These are phyloP conservation scores for Drosera capensis DNA, from an alignment of 148 eudicot genomes.

Conservation along the genomic window DNA sequence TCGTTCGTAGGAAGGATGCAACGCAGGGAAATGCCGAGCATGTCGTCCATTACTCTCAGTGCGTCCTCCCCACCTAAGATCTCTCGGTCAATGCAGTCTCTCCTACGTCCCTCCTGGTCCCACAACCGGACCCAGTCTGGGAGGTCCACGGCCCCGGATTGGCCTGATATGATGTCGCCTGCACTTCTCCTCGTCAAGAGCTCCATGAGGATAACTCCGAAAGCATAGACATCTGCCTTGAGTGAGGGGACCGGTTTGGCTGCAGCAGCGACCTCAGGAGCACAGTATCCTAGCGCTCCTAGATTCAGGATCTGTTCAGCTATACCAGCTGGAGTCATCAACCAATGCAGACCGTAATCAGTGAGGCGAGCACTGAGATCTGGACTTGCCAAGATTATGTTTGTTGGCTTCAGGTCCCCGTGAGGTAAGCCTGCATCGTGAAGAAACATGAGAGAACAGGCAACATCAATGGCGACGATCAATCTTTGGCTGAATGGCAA, in stretches of 20 bases:
- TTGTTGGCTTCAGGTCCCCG: slow-evolving; percentile 87
- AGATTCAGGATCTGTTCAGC: slow-evolving; percentile 82
- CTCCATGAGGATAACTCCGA: slow-evolving; percentile 90
- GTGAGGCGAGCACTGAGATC: slow-evolving; percentile 39
- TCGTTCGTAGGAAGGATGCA: slow-evolving; percentile 87
- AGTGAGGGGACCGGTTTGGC: slow-evolving; percentile 49
- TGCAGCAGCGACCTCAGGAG: slow-evolving; percentile 70
- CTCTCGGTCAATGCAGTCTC: slow-evolving; percentile 80
- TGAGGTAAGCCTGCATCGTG: slow-evolving; percentile 74
- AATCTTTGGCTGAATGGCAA: slow-evolving; percentile 72
- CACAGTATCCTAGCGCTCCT: slow-evolving; percentile 86
- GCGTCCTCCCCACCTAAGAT: slow-evolving; percentile 61
- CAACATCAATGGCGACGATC: slow-evolving; percentile 60
- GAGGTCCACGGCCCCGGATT: slow-evolving; percentile 86
- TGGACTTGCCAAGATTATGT: slow-evolving; percentile 40
- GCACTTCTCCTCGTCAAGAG: slow-evolving; percentile 85
- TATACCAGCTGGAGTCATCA: slow-evolving; percentile 79
- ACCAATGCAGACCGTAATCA: slow-evolving; percentile 75
- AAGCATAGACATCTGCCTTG: slow-evolving; percentile 81
- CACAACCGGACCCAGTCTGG: slow-evolving; percentile 93
- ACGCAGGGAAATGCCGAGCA: slow-evolving; percentile 67
- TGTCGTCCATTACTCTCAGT: slow-evolving; percentile 57
- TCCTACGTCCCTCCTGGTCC: slow-evolving; percentile 68
- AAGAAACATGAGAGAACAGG: slow-evolving; percentile 59
- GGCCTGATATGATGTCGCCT: slow-evolving; percentile 95